phyloP scores from a whole-genome alignment of 2,329 filamentous ascomycete genomes.

The Aspergillus novofumigatus region DNA sequence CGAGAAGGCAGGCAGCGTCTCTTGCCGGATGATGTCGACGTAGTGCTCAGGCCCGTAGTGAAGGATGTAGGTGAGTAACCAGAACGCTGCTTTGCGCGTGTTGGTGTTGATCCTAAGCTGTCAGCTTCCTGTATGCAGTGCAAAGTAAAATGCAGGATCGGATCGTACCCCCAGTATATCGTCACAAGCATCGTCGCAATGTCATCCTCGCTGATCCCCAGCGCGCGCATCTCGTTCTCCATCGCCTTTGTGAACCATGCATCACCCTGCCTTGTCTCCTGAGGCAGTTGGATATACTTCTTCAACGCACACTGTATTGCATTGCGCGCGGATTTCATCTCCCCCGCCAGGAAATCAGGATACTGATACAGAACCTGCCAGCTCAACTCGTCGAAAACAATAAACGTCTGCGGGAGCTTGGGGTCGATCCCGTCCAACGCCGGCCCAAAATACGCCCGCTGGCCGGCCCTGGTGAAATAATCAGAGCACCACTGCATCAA shows the following conservation, averaged over 20 bases:
- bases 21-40: not conserved
- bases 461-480: no score
- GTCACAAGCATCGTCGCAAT: not conserved
- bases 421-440: no score
- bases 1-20: not conserved
- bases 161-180: not conserved
- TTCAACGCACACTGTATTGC: no score
- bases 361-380: no score
- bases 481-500: no score
- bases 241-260: not conserved
- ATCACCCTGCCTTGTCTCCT: no score
- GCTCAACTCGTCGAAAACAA: not conserved
- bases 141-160: not conserved
- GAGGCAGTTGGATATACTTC: no score
- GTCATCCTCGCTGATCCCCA: not conserved
- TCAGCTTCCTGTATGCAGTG: not conserved
- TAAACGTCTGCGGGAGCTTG: not conserved
- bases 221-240: not conserved
- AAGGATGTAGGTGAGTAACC: not conserved
- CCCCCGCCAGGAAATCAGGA: no score
- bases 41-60: not conserved
- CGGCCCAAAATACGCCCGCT: no score
- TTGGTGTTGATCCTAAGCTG: not conserved
- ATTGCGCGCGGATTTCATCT: no score
- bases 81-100: not conserved